Conservation (phyloP, 129 eudicot species). For the Silybum marianum region DNA sequence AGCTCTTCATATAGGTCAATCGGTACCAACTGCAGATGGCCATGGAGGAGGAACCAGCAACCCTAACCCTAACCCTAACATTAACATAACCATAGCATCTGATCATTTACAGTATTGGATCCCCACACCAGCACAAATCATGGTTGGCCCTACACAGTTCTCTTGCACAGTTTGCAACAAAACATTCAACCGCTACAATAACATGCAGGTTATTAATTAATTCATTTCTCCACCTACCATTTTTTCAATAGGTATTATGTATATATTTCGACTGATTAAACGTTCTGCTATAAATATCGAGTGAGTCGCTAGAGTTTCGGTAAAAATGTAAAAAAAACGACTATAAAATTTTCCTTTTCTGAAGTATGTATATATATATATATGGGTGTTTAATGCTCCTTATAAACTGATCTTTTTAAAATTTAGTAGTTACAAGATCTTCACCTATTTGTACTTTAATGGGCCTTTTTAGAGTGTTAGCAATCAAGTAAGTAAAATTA, state of each 20-base stretch:
- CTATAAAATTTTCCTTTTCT: neutral
- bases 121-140: conserved; percentile 83
- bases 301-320: neutral
- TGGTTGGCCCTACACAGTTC: conserved; percentile 89
- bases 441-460: conserved; percentile 1
- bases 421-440: neutral
- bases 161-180: conserved; percentile 84
- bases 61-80: conserved; percentile 25
- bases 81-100: neutral
- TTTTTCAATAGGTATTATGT: no score
- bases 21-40: conserved; percentile 21
- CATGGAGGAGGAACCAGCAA: conserved; percentile 6
- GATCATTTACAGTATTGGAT: conserved; percentile 71
- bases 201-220: conserved; percentile 78
- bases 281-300: conserved; percentile 4
- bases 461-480: neutral
- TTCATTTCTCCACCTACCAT: neutral
- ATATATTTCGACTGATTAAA: no score
- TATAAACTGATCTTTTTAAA: neutral
- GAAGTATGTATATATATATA: no score
- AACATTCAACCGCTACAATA: conserved; percentile 75
- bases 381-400: conserved; percentile 1
- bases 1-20: conserved; percentile 68
- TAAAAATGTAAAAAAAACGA: neutral
- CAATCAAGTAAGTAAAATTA: neutral